Conservation (phyloP, 2,329 filamentous ascomycete genomes). For the Epichloe gansuensis region DNA sequence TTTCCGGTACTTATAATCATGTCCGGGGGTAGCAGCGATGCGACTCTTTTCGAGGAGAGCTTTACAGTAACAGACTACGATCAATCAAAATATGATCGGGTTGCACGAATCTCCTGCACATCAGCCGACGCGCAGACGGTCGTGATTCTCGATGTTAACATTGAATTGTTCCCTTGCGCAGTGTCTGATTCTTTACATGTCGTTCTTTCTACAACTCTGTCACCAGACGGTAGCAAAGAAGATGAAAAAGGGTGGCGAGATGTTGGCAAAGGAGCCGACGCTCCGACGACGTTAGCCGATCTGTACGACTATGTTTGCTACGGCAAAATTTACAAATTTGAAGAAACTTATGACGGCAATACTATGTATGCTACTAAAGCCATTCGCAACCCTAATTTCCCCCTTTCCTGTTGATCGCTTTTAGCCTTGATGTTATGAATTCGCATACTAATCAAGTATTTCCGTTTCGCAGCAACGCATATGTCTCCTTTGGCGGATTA, state of each 20-base stretch:
- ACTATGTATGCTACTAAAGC: constrained; percentile 49
- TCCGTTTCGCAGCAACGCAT: constrained; percentile 58
- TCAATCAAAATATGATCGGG: constrained; percentile 86
- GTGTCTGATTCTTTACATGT: constrained; percentile 67
- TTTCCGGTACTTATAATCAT: constrained; percentile 2
- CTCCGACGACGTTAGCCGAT: constrained; percentile 54
- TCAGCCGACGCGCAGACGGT: constrained; percentile 62
- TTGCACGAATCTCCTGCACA: constrained; percentile 69
- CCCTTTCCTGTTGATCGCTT: background rate
- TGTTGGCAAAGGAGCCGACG: constrained; percentile 38
- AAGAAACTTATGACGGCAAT: constrained; percentile 65
- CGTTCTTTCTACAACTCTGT: constrained; percentile 72
- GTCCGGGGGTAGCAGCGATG: constrained; percentile 52
- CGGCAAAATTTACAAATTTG: constrained; percentile 80
- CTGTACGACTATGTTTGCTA: constrained; percentile 81
- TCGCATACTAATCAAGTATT: constrained; percentile 2
- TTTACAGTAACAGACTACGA: constrained; percentile 74
- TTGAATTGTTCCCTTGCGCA: constrained; percentile 71
- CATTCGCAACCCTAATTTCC: background rate
- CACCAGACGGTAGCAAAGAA: constrained; percentile 73
- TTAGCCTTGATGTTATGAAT: background rate
- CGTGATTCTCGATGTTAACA: constrained; percentile 86
- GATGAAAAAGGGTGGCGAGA: constrained; percentile 74
- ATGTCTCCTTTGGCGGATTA: constrained; percentile 85
- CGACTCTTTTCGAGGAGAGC: constrained; percentile 84